Evolutionary conservation across 257 asterid genomes (phyloP).

Genomic region (Nicotiana undulata): DNA sequence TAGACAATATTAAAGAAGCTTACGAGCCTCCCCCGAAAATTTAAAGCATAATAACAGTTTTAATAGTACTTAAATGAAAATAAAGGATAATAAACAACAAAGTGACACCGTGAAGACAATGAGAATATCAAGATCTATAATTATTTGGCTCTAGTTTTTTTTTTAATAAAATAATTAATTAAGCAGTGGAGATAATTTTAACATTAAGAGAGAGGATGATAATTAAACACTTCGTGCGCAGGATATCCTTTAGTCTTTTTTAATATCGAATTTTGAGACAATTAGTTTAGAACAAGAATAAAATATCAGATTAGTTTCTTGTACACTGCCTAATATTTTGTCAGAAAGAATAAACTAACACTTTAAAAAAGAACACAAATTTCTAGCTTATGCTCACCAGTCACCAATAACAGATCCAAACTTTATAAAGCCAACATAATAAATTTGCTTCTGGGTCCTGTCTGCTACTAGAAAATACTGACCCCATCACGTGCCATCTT

Average conservation of each 20-base stretch:
- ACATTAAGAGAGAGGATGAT: not conserved
- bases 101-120: not conserved
- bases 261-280: no score
- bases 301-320: not conserved
- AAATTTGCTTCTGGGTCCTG: not conserved
- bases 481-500: not conserved
- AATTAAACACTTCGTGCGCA: not conserved
- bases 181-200: no score
- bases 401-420: not conserved
- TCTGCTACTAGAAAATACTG: not conserved
- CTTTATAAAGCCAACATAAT: not conserved
- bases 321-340: not conserved
- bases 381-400: no score
- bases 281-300: no score
- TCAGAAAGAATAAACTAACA: not conserved
- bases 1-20: no score
- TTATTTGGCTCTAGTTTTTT: not conserved
- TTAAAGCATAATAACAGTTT: not conserved
- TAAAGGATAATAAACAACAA: not conserved
- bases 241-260: no score
- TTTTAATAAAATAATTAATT: no score
- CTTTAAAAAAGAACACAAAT: not conserved
- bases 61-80: no score
- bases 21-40: no score
- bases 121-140: not conserved